These are phyloP conservation scores for Nitzschia palea DNA, from an alignment of 108 stramenopile genomes.

Conservation along the genomic window DNA sequence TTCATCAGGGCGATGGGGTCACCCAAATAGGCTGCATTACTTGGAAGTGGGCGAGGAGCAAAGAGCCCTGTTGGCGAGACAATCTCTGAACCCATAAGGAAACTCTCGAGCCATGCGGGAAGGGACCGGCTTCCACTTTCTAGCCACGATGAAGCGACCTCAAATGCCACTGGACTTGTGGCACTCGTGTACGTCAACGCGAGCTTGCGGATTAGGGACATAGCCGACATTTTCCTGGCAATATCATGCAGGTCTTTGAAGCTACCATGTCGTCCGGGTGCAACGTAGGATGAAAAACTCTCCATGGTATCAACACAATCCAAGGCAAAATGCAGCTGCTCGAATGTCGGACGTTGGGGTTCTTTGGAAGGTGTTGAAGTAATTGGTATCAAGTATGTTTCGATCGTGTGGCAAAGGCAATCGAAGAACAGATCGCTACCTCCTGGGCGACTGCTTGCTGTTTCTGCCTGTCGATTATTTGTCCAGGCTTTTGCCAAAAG, in stretches of 20 bases:
- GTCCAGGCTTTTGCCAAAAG: constrained; percentile 48
- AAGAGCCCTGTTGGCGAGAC: constrained; percentile 41
- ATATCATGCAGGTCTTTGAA: not conserved
- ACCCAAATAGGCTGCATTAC: constrained; percentile 25
- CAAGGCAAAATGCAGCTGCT: constrained; percentile 28
- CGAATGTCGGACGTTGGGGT: constrained; percentile 31
- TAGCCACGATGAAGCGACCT: constrained; percentile 62
- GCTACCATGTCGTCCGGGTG: not conserved
- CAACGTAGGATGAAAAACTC: constrained; percentile 16
- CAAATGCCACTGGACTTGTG: constrained; percentile 49
- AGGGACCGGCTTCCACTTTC: constrained; percentile 26
- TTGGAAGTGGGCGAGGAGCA: constrained; percentile 30
- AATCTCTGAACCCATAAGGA: constrained; percentile 43
- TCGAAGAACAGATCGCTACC: constrained; percentile 63
- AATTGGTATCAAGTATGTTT: constrained; percentile 57
- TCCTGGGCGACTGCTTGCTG: constrained; percentile 37
- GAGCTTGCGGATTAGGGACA: constrained; percentile 53
- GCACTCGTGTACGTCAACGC: constrained; percentile 47
- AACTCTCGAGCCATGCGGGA: constrained; percentile 73
- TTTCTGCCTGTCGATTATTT: constrained; percentile 6
- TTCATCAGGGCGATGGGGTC: constrained; percentile 63
- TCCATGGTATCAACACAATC: constrained; percentile 4
- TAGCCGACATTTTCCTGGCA: constrained; percentile 15
- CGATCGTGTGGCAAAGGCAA: constrained; percentile 55
- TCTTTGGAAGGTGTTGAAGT: constrained; percentile 13